Conservation (phyloP, 2,329 filamentous ascomycete species). For the Calonectria montana region DNA sequence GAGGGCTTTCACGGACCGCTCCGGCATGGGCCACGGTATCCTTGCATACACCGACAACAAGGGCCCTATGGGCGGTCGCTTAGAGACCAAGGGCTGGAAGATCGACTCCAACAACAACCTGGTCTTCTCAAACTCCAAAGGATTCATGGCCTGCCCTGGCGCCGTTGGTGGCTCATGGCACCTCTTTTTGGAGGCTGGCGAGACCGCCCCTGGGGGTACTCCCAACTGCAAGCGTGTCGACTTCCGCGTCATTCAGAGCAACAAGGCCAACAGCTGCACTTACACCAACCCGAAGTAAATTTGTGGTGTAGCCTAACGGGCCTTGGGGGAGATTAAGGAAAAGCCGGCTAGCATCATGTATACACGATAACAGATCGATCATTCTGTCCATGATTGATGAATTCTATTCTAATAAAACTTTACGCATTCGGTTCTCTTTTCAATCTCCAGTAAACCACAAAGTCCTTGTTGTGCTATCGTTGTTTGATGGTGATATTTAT, state of each 20-base stretch:
- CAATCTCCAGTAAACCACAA: too few species aligned
- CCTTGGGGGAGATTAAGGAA: not conserved
- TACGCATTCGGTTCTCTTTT: too few species aligned
- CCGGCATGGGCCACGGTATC: constrained; percentile 68
- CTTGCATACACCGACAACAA: constrained; percentile 62
- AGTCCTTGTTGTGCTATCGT: too few species aligned
- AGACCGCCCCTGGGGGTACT: constrained; percentile 50
- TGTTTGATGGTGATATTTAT: too few species aligned
- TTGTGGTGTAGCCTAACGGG: not conserved
- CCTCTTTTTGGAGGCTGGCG: constrained; percentile 49
- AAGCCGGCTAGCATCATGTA: not conserved
- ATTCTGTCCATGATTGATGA: too few species aligned
- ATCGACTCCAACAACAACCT: constrained; percentile 58
- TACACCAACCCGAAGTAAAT: constrained; percentile 39
- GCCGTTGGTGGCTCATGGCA: constrained; percentile 54
- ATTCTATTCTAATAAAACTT: too few species aligned
- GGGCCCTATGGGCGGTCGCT: constrained; percentile 48
- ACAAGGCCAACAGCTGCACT: constrained; percentile 49
- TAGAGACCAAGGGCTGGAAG: constrained; percentile 60
- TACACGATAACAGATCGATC: not conserved
- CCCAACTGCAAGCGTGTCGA: constrained; percentile 51
- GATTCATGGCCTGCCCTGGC: constrained; percentile 66
- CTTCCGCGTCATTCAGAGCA: constrained; percentile 43
- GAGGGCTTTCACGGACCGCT: constrained; percentile 65
- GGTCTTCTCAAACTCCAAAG: constrained; percentile 53